These are phyloP conservation scores for Fusarium incarnatum DNA, from an alignment of 2,329 filamentous ascomycete species.

Conservation along the genomic window DNA sequence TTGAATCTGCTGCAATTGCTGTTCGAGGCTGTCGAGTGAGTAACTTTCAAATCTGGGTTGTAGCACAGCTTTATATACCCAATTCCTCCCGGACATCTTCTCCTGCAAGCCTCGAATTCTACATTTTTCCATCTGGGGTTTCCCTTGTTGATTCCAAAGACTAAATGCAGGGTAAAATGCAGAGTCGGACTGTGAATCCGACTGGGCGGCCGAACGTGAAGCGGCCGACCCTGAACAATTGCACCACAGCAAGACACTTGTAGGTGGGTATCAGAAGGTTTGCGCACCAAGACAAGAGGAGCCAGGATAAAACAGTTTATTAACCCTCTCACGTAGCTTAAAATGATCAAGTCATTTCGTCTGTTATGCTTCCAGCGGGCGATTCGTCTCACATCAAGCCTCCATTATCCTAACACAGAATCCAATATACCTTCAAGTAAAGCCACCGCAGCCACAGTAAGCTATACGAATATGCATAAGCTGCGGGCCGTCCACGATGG, in stretches of 20 bases:
- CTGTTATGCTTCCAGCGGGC: fast-evolving
- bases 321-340: too few relatives aligned
- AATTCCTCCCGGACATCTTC: too few relatives aligned
- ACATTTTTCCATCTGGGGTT: neutral
- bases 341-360: neutral
- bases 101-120: neutral
- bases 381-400: neutral
- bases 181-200: slow-evolving; percentile 18
- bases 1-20: slow-evolving; percentile 14
- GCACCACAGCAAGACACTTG: neutral
- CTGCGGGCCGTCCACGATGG: slow-evolving; percentile 1
- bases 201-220: neutral
- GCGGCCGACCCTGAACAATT: slow-evolving; percentile 8
- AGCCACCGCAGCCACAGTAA: slow-evolving; percentile 12
- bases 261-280: neutral
- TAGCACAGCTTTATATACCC: slow-evolving; percentile 21
- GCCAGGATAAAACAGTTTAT: too few relatives aligned
- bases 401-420: too few relatives aligned
- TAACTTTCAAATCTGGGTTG: neutral
- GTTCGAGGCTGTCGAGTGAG: slow-evolving; percentile 20
- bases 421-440: neutral
- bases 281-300: too few relatives aligned
- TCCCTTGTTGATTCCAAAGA: neutral
- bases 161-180: slow-evolving; percentile 3
- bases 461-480: slow-evolving; percentile 13